These are phyloP conservation scores for Fusarium albosuccineum DNA, from an alignment of 2,329 filamentous ascomycete genomes.

Conservation along the genomic window DNA sequence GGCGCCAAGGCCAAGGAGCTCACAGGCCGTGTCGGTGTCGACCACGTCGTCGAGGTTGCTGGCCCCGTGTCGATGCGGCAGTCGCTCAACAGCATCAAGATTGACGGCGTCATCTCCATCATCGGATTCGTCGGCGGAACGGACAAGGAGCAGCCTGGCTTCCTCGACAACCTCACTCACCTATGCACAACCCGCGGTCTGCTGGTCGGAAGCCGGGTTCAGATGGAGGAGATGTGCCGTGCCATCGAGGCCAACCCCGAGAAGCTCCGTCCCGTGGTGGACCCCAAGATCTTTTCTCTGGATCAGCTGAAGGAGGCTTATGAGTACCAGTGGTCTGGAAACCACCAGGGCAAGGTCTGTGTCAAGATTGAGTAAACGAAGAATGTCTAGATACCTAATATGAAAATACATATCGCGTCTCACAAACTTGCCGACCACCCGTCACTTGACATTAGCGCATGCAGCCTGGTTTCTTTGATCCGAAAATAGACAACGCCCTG, in stretches of 20 bases:
- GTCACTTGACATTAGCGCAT: background rate
- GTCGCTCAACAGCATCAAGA: constrained; percentile 59
- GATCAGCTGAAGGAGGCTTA: constrained; percentile 60
- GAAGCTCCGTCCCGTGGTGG: constrained; percentile 61
- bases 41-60: constrained; percentile 63
- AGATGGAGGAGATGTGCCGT: constrained; percentile 66
- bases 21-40: constrained; percentile 59
- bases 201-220: constrained; percentile 59
- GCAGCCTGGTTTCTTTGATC: no score
- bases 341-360: constrained; percentile 57
- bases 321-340: constrained; percentile 54
- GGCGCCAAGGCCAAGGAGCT: constrained; percentile 59
- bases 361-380: constrained; percentile 47
- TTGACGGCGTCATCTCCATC: constrained; percentile 61
- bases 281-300: constrained; percentile 59
- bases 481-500: no score
- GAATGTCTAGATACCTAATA: constrained; percentile 13
- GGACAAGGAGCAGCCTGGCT: constrained; percentile 47
- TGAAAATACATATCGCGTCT: background rate
- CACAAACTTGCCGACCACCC: background rate
- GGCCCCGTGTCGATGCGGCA: constrained; percentile 60
- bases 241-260: constrained; percentile 62
- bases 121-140: constrained; percentile 54
- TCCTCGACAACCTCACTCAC: constrained; percentile 50
- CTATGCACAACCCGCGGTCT: constrained; percentile 60